Evolutionary conservation across 1,139 yeast genomes (phyloP).

Genomic region (Candida glucosophila): DNA sequence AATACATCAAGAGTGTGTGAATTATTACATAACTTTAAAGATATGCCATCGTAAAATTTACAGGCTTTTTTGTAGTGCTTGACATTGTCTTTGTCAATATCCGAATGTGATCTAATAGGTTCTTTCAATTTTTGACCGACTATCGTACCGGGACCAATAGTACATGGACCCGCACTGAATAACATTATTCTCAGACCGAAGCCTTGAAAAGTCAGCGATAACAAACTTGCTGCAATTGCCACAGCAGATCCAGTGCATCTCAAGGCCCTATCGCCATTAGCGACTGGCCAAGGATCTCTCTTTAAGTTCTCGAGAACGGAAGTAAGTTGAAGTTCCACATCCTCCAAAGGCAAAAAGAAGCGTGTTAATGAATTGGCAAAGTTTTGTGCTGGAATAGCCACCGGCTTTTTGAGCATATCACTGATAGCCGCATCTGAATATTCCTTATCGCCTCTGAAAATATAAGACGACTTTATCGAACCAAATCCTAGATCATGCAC

Average conservation of each 20-base stretch:
- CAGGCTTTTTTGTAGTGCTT: slow-evolving; percentile 88
- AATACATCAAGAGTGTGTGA: slow-evolving; percentile 88
- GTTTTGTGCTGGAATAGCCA: slow-evolving; percentile 22
- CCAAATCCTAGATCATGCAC: slow-evolving; percentile 86
- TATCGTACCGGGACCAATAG: slow-evolving; percentile 90
- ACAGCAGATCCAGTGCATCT: slow-evolving; percentile 94
- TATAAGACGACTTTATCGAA: slow-evolving; percentile 70
- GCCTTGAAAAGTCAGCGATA: slow-evolving; percentile 82
- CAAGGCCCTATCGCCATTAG: slow-evolving; percentile 78
- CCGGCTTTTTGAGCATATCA: slow-evolving; percentile 59
- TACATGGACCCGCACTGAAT: slow-evolving; percentile 93
- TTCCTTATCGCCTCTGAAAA: slow-evolving; percentile 90
- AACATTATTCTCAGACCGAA: slow-evolving; percentile 86
- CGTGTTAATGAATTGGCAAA: slow-evolving; percentile 49
- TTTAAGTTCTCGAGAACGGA: slow-evolving; percentile 71
- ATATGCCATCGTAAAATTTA: slow-evolving; percentile 74
- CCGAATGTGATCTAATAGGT: slow-evolving; percentile 95
- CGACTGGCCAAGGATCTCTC: slow-evolving; percentile 89
- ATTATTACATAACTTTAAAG: slow-evolving; percentile 60
- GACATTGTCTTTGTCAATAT: slow-evolving; percentile 70
- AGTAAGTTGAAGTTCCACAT: slow-evolving; percentile 81
- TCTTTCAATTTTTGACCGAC: slow-evolving; percentile 89
- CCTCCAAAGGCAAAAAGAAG: slow-evolving; percentile 78
- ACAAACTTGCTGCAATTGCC: slow-evolving; percentile 71
- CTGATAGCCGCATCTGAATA: slow-evolving; percentile 67